phyloP scores from a whole-genome alignment of 257 asterid genomes.

The Salvia miltiorrhiza region DNA sequence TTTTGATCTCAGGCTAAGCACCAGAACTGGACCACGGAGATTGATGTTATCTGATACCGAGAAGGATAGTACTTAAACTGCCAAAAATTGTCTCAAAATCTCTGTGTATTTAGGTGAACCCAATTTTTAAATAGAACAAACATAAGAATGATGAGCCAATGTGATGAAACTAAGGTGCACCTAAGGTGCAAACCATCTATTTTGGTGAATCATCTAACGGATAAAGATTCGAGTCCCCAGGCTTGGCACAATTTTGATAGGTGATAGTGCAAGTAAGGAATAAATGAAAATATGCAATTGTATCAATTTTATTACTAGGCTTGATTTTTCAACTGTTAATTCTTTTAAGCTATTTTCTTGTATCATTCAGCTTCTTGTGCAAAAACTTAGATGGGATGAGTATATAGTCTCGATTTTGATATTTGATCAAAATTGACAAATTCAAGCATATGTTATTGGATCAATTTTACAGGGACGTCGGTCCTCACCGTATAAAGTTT shows the following conservation, averaged over 20 bases:
- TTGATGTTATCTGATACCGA: constrained; percentile 48
- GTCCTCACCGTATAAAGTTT: no score
- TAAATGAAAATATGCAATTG: neutral
- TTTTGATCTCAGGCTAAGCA: constrained; percentile 48
- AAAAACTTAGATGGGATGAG: neutral
- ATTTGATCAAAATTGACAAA: neutral
- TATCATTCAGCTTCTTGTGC: neutral
- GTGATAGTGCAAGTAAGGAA: neutral
- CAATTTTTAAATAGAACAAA: neutral
- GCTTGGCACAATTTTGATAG: neutral
- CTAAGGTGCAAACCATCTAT: neutral
- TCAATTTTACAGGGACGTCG: no score
- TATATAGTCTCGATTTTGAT: neutral
- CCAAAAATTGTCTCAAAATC: neutral
- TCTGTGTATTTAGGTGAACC: neutral
- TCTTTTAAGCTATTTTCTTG: neutral
- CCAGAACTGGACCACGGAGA: constrained; percentile 84
- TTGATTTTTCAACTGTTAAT: neutral
- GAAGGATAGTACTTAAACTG: constrained; percentile 36
- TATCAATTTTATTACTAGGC: neutral
- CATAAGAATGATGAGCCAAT: neutral
- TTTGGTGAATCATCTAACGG: neutral
- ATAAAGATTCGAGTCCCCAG: neutral
- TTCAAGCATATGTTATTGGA: no score
- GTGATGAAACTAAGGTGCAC: neutral